A percentile compares a stretch with the other conserved stretches of the same genome.
Conservation (phyloP, 179 eudicot species). For the Beta lomatogona region DNA sequence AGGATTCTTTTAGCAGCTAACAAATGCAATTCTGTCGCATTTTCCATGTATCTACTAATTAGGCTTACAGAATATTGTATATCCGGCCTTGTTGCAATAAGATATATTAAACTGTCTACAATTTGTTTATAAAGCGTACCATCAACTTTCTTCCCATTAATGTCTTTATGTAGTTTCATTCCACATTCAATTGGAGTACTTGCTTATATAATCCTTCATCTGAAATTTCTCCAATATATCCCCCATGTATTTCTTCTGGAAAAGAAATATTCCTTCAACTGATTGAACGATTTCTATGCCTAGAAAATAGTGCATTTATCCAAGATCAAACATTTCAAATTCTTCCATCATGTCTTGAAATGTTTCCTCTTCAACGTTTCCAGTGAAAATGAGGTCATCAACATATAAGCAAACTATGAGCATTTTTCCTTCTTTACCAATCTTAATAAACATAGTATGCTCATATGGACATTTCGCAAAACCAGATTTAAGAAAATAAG, state of each 20-base stretch:
- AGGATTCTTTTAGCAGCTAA: conserved; percentile 5
- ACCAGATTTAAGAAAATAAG: not conserved
- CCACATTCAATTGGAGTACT: not conserved
- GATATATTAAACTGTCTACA: not conserved
- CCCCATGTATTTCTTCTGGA: not conserved
- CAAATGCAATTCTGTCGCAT: not conserved
- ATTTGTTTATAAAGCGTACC: not conserved
- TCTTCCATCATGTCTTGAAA: not conserved
- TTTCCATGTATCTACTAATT: conserved; percentile 13
- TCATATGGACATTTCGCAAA: not conserved
- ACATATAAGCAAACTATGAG: not conserved
- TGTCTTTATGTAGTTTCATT: conserved; percentile 11
- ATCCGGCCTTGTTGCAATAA: conserved; percentile 10
- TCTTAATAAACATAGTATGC: not conserved
- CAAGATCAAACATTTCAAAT: conserved; percentile 6
- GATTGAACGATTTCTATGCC: conserved; percentile 6
- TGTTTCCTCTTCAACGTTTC: not conserved
- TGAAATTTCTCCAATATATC: conserved; percentile 9
- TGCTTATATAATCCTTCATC: conserved; percentile 1
- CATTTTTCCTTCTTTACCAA: not conserved
- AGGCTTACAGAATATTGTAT: conserved; percentile 2
- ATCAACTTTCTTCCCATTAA: conserved; percentile 21
- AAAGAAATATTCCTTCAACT: not conserved
- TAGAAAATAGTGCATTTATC: conserved; percentile 15
- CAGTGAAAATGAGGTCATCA: not conserved